Conservation (phyloP, 805 yeast species). For the Suhomyces prunicola region DNA sequence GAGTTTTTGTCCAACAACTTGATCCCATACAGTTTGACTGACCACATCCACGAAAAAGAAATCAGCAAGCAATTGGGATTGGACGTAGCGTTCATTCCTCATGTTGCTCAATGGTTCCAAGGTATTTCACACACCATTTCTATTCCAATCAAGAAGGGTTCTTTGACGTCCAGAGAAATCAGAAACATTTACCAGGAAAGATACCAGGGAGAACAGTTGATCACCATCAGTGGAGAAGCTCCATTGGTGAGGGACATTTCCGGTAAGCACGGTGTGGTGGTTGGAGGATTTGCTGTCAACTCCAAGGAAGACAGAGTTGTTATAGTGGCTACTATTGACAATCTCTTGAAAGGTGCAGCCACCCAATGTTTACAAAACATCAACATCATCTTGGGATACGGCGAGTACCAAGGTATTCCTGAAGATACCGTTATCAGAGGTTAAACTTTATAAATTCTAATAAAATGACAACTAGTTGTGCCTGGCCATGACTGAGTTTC, state of each 20-base stretch:
- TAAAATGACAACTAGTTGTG: not conserved
- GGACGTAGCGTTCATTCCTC: conserved; percentile 89
- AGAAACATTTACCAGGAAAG: conserved; percentile 83
- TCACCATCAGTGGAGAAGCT: conserved; percentile 84
- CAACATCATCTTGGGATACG: conserved; percentile 84
- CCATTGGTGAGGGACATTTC: conserved; percentile 89
- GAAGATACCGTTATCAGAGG: conserved; percentile 56
- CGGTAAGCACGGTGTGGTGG: conserved; percentile 91
- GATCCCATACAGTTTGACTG: conserved; percentile 93
- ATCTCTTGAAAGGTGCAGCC: conserved; percentile 95
- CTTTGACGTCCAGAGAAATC: conserved; percentile 75
- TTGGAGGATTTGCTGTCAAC: conserved; percentile 95
- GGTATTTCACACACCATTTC: conserved; percentile 92
- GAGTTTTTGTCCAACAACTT: conserved; percentile 72
- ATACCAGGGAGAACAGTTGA: conserved; percentile 81
- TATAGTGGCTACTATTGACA: conserved; percentile 92
- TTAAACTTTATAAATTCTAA: conserved; percentile 8
- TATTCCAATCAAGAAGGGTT: conserved; percentile 70
- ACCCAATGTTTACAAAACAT: conserved; percentile 97
- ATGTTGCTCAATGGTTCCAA: conserved; percentile 99
- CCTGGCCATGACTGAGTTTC: not conserved
- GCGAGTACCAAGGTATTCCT: conserved; percentile 95
- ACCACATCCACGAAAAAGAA: conserved; percentile 95
- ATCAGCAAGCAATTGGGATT: conserved; percentile 76
- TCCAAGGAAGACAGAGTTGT: conserved; percentile 87